Conservation (phyloP, 768 basidiomycete genomes). For the Austroboletus eburneus region DNA sequence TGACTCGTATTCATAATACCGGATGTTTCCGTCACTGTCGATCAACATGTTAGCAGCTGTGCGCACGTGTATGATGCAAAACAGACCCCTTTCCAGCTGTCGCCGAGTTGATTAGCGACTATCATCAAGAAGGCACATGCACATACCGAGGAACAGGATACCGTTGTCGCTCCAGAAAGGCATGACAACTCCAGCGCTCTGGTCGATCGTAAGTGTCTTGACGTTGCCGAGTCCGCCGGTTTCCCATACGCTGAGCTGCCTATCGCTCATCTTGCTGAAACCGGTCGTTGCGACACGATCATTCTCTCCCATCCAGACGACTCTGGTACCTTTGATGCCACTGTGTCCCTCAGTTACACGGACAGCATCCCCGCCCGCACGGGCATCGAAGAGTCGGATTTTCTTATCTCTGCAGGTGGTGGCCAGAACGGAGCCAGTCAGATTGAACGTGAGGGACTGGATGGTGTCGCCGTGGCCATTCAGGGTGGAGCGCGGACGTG, state of each 20-base stretch:
- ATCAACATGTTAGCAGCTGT: conserved; percentile 3
- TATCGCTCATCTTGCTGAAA: conserved; percentile 94
- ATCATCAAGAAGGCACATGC: not conserved
- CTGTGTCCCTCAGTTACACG: conserved; percentile 81
- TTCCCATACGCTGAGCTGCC: conserved; percentile 91
- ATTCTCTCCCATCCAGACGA: conserved; percentile 85
- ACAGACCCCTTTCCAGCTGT: conserved; percentile 83
- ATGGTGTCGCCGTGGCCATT: conserved; percentile 83
- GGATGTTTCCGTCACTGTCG: conserved; percentile 87
- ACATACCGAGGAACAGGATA: conserved; percentile 75
- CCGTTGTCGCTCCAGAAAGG: conserved; percentile 97
- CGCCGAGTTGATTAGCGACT: not conserved
- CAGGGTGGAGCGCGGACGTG: conserved; percentile 57
- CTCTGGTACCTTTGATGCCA: conserved; percentile 89
- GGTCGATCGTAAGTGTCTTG: conserved; percentile 79
- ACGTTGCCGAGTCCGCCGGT: conserved; percentile 67
- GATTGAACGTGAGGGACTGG: conserved; percentile 80
- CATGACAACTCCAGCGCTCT: conserved; percentile 92
- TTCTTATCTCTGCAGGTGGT: conserved; percentile 95
- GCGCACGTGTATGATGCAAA: not conserved
- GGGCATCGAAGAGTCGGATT: conserved; percentile 87
- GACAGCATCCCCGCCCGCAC: conserved; percentile 77
- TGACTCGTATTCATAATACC: conserved; percentile 94
- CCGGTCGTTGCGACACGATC: conserved; percentile 93
- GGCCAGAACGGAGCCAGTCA: conserved; percentile 73